Evolutionary conservation across 345 rosid species (phyloP).

Genomic region (Hibiscus mutabilis): DNA sequence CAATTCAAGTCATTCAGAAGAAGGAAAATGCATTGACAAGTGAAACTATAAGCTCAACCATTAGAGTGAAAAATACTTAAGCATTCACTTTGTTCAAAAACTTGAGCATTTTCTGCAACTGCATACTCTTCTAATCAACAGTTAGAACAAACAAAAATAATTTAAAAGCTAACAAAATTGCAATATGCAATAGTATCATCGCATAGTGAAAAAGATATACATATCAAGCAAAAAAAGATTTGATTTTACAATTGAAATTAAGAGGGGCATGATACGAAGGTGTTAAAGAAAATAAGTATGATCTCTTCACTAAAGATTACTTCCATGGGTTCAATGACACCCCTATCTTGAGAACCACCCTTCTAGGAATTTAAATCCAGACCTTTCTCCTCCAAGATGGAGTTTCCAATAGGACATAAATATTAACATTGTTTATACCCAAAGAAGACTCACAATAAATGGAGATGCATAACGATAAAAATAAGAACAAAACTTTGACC

Average conservation of each 20-base stretch:
- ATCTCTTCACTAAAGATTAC: background rate
- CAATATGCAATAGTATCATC: background rate
- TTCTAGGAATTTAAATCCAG: background rate
- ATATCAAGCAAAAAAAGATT: background rate
- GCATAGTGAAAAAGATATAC: background rate
- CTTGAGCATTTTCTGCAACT: background rate
- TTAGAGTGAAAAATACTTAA: background rate
- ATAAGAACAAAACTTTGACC: too few species aligned
- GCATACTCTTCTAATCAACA: background rate
- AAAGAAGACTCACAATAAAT: background rate
- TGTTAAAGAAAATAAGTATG: background rate
- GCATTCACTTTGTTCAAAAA: background rate
- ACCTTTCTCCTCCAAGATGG: background rate
- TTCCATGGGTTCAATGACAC: background rate
- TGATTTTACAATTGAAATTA: background rate
- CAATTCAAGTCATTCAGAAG: background rate
- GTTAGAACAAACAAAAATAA: background rate
- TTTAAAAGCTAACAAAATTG: background rate
- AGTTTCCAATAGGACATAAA: background rate
- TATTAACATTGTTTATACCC: background rate
- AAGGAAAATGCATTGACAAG: background rate
- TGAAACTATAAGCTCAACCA: background rate
- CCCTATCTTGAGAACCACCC: background rate
- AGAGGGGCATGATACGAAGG: background rate
- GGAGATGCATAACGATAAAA: background rate